phyloP scores from a whole-genome alignment of 257 asterid genomes.

The Forsythia viridissima region DNA sequence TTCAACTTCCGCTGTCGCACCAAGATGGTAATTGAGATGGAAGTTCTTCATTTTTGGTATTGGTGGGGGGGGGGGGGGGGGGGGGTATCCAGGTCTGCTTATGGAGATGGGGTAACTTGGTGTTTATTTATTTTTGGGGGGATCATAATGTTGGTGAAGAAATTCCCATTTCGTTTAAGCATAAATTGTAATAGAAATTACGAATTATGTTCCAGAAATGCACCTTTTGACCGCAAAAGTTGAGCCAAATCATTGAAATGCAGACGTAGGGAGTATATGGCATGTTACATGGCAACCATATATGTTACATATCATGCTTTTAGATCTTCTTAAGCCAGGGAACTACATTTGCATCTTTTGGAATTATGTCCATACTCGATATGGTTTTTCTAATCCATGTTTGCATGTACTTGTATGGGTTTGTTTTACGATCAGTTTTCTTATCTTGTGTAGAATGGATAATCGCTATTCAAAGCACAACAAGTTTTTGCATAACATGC shows the following conservation, averaged over 20 bases:
- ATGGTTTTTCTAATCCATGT: background rate
- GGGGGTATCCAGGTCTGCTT: background rate
- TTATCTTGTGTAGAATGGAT: conserved; percentile 38
- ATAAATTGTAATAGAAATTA: background rate
- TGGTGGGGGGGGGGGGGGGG: background rate
- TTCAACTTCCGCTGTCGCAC: no score
- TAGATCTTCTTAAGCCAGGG: background rate
- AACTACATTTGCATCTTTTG: background rate
- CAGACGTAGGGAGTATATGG: background rate
- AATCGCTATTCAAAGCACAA: conserved; percentile 47
- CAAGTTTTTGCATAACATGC: conserved; percentile 66
- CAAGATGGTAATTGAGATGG: background rate
- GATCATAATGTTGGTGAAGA: background rate
- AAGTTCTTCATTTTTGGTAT: no score
- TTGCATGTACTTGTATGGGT: conserved; percentile 10
- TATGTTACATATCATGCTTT: background rate
- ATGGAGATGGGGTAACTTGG: background rate
- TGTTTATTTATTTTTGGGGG: background rate
- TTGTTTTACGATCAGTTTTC: conserved; percentile 16
- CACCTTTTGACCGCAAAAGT: background rate
- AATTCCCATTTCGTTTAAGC: background rate
- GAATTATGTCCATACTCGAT: background rate
- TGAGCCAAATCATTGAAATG: background rate
- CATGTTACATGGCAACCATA: background rate
- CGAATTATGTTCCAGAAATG: background rate